Conservation (phyloP, 352 stramenopile genomes). For the Pythium myriotylum region DNA sequence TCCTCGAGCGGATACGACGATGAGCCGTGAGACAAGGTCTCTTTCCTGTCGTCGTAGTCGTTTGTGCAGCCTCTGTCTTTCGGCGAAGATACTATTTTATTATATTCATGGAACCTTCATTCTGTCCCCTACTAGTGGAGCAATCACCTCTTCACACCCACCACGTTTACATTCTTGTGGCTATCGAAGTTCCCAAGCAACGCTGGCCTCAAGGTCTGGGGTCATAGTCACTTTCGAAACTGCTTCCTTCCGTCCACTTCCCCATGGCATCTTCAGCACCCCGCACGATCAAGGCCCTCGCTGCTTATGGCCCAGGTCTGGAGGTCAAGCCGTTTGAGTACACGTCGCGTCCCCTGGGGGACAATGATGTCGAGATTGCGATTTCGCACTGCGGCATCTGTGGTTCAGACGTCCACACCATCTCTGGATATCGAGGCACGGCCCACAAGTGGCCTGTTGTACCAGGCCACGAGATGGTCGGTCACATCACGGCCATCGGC, state of each 20-base stretch:
- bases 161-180: too few species aligned
- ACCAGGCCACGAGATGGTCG: conserved; percentile 34
- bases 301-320: conserved; percentile 4
- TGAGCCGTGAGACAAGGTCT: too few species aligned
- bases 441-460: conserved; percentile 26
- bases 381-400: conserved; percentile 35
- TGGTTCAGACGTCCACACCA: conserved; percentile 33
- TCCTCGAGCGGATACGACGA: too few species aligned
- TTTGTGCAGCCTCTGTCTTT: too few species aligned
- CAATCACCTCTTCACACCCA: too few species aligned
- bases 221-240: background rate
- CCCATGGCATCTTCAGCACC: background rate
- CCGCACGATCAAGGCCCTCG: conserved; percentile 19
- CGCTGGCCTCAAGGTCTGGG: too few species aligned
- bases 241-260: background rate
- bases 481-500: conserved; percentile 19
- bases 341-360: conserved; percentile 17
- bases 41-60: too few species aligned
- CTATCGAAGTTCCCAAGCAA: too few species aligned
- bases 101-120: too few species aligned
- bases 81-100: too few species aligned
- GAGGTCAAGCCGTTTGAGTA: conserved; percentile 22
- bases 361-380: conserved; percentile 29
- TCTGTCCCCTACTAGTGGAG: too few species aligned
- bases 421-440: conserved; percentile 21